Percentiles rank a stretch among this genome's conserved stretches.
These are phyloP conservation scores for Mycena maculata DNA, from an alignment of 768 basidiomycete species.

Conservation along the genomic window DNA sequence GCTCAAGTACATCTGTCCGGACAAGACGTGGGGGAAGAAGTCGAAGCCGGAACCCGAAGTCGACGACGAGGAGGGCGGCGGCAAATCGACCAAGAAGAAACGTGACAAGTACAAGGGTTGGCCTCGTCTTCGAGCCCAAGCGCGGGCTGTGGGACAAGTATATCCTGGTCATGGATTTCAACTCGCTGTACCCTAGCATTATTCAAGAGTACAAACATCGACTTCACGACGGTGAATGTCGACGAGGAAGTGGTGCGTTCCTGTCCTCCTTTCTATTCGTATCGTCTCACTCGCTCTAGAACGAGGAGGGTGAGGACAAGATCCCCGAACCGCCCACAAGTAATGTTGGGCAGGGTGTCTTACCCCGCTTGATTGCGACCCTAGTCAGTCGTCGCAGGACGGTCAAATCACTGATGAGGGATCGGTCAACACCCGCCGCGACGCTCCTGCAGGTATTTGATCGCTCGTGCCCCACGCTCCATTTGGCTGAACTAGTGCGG, in stretches of 20 bases:
- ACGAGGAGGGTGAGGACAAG: slow-evolving; percentile 74
- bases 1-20: slow-evolving; percentile 96
- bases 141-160: slow-evolving; percentile 96
- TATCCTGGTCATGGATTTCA: slow-evolving; percentile 99
- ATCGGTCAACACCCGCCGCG: slow-evolving; percentile 73
- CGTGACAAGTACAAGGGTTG: slow-evolving; percentile 98
- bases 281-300: slow-evolving; percentile 18
- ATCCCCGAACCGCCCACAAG: slow-evolving; percentile 89
- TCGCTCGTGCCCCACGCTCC: background rate
- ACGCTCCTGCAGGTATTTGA: slow-evolving; percentile 83
- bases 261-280: background rate
- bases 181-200: slow-evolving; percentile 98
- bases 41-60: slow-evolving; percentile 62
- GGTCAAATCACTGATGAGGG: slow-evolving; percentile 97
- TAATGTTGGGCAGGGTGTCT: slow-evolving; percentile 82
- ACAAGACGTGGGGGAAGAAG: slow-evolving; percentile 91
- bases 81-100: slow-evolving; percentile 72
- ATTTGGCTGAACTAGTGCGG: background rate
- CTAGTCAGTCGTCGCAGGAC: slow-evolving; percentile 90
- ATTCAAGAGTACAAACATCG: slow-evolving; percentile 99
- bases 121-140: slow-evolving; percentile 97
- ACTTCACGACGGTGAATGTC: slow-evolving; percentile 94
- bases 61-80: slow-evolving; percentile 68
- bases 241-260: slow-evolving; percentile 58
- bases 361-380: slow-evolving; percentile 98